Evolutionary conservation across 441 rosid species (phyloP).

Genomic region (Syzygium syzygioides): DNA sequence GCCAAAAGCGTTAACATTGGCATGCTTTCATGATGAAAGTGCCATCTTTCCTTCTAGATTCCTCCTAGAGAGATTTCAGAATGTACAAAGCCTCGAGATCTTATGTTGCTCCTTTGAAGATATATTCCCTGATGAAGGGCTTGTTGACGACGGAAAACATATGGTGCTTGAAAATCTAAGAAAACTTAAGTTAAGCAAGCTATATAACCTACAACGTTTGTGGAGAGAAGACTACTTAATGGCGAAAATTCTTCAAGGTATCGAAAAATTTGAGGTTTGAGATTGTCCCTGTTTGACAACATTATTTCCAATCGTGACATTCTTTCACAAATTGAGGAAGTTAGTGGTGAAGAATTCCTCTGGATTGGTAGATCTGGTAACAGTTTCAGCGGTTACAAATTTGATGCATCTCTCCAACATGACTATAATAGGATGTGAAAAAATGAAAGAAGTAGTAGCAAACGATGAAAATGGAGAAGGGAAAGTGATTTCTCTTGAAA

Average conservation of each 20-base stretch:
- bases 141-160: not conserved
- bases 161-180: not conserved
- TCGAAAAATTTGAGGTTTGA: rapidly evolving
- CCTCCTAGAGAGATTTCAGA: not conserved
- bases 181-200: not conserved
- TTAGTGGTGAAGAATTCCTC: not conserved
- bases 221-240: not conserved
- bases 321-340: rapidly evolving
- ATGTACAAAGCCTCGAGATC: not conserved
- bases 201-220: not conserved
- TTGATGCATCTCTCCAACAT: rapidly evolving
- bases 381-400: rapidly evolving
- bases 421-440: not conserved
- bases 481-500: not conserved
- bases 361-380: not conserved
- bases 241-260: rapidly evolving
- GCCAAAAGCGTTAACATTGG: not conserved
- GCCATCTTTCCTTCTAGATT: rapidly evolving
- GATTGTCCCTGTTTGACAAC: not conserved
- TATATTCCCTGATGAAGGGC: not conserved
- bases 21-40: not conserved
- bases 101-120: not conserved
- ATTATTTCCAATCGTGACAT: rapidly evolving
- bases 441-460: not conserved
- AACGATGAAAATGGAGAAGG: not conserved